Base-by-base conservation (phyloP, 108 stramenopile species). In the Parietichytrium sp. region DNA sequence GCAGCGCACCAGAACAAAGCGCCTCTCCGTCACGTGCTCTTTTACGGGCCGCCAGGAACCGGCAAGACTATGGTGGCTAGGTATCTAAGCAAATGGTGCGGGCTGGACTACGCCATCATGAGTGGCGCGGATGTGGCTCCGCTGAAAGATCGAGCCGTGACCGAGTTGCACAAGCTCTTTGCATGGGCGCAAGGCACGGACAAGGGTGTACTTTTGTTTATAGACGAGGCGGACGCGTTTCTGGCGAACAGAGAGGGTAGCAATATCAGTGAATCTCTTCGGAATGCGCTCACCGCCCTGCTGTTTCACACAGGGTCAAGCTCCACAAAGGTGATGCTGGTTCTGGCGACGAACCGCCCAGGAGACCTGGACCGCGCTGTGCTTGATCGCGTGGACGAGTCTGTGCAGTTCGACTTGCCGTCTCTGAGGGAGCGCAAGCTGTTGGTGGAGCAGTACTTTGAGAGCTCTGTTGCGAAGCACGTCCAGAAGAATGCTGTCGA, bases 151-250 rank as follows among this genome's bases (percentile, higher is more conserved):
- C 97, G 98, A 86, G 99, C 96, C 16, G 97, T 98, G 25, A 98
- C 97, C 27, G 98, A 99, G 86, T 89, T 99, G 78, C 99, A 99
- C 90, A 95, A 97, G 83, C 82, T 99, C 48, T 98, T 99, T 86
- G 97, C 98, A 81, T 99, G 97, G 97, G 95, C 97, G 47, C 92
- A 96, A 83, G 96, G 94, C 20, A 92, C 94, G 79, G 93, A 92
- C 3, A 90, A 91, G 51, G 99, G 99, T 26, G 83, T 99, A 49
- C 83, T 98, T 20, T 81, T 99, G 36, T 99, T 99, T 86, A 95
- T 99, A 30, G 98, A 99, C 86, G 98, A 99, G 85, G 98, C 98
- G 2, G 98, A 99, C 89, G 97, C 97, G 20, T 99, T 99, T 83
- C 88, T 99, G 54, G 92, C 95, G 81, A 92, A 89, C 52, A 92